Evolutionary conservation across 495 filamentous ascomycete genomes (phyloP).

Genomic region (Hyaloscypha variabilis): DNA sequence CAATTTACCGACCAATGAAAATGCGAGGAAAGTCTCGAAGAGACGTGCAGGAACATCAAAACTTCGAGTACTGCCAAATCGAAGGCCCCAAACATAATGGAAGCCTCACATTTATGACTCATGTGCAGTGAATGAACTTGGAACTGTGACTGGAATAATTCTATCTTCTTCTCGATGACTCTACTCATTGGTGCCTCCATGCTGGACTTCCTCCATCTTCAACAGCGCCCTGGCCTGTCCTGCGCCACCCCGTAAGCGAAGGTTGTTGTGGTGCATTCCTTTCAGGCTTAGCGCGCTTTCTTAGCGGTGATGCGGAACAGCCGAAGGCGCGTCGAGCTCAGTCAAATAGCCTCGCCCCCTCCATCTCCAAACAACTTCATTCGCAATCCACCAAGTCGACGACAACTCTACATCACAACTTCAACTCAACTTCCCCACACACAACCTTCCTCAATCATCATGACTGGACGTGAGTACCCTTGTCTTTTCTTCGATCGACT

Average conservation of each 20-base stretch:
- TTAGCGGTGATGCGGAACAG: conserved; percentile 24
- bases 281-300: conserved; percentile 22
- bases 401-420: conserved; percentile 10
- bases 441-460: conserved; percentile 27
- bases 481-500: not conserved
- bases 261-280: conserved; percentile 17
- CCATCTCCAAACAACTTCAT: conserved; percentile 22
- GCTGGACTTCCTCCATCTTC: not conserved
- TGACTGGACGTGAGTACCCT: conserved; percentile 35
- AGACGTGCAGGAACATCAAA: not conserved
- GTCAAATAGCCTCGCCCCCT: conserved; percentile 28
- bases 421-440: conserved; percentile 5
- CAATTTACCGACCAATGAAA: conserved; percentile 9
- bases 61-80: not conserved
- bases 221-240: not conserved
- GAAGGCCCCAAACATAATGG: not conserved
- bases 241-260: not conserved
- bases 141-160: not conserved
- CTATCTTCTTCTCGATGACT: conserved; percentile 3
- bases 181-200: not conserved
- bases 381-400: conserved; percentile 15
- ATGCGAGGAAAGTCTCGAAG: not conserved
- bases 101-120: not conserved
- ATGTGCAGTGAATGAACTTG: not conserved
- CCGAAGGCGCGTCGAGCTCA: conserved; percentile 25